phyloP scores from a whole-genome alignment of 805 yeast species.

The Metschnikowia cerradonensis region DNA sequence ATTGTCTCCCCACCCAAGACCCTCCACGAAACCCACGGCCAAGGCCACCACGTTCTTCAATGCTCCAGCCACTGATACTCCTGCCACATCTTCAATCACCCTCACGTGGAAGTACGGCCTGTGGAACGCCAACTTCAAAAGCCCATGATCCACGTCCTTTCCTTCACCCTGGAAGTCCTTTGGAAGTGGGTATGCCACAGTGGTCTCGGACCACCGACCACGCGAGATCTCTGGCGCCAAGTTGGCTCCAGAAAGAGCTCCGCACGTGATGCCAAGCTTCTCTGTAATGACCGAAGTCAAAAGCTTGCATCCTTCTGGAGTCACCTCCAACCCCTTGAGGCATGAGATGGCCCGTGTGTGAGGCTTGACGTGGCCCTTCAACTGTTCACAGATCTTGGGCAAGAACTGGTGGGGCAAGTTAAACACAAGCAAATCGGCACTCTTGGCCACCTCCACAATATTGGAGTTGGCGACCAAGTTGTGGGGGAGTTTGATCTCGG shows the following conservation, averaged over 20 bases:
- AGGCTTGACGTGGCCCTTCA: slow-evolving; percentile 70
- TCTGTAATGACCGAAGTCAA: slow-evolving; percentile 76
- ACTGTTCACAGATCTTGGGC: slow-evolving; percentile 67
- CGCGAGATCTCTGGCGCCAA: slow-evolving; percentile 95
- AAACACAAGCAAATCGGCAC: slow-evolving; percentile 83
- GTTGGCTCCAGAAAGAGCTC: slow-evolving; percentile 96
- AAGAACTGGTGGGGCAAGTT: slow-evolving; percentile 97
- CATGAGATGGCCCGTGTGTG: slow-evolving; percentile 87
- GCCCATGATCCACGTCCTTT: slow-evolving; percentile 63
- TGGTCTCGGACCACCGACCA: slow-evolving; percentile 96
- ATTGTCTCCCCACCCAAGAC: slow-evolving; percentile 98
- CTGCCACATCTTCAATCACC: slow-evolving; percentile 89
- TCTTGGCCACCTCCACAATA: slow-evolving; percentile 67
- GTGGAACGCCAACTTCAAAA: slow-evolving; percentile 84
- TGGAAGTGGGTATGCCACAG: slow-evolving; percentile 85
- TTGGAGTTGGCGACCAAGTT: slow-evolving; percentile 88
- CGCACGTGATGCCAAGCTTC: slow-evolving; percentile 82
- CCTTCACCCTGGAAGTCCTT: slow-evolving; percentile 64
- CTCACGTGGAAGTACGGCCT: slow-evolving; percentile 97
- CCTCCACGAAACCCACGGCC: slow-evolving; percentile 97
- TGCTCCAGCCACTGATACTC: slow-evolving; percentile 96
- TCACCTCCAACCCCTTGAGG: slow-evolving; percentile 90
- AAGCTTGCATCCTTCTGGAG: slow-evolving; percentile 77
- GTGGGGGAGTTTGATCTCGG: slow-evolving; percentile 80
- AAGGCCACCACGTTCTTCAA: slow-evolving; percentile 93